Conservation (phyloP, 768 basidiomycete genomes). For the Hypholoma fasciculare region DNA sequence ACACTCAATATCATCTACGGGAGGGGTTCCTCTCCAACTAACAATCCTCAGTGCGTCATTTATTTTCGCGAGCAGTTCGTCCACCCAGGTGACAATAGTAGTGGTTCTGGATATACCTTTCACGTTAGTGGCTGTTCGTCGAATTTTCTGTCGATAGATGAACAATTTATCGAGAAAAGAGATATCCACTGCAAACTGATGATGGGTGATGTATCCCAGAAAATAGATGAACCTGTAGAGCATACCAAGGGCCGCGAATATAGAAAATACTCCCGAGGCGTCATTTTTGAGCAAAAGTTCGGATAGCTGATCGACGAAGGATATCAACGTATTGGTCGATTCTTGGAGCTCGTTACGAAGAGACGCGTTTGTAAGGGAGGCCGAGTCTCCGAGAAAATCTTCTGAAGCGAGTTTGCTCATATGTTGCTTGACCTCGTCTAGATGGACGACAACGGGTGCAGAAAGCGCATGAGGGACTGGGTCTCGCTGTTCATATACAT, state of each 20-base stretch:
- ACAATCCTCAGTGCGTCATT: slow-evolving; percentile 32
- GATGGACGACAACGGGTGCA: neutral
- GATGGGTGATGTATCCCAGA: neutral
- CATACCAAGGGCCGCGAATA: slow-evolving; percentile 8
- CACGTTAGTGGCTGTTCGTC: slow-evolving; percentile 32
- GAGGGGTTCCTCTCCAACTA: slow-evolving; percentile 10
- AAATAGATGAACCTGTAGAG: neutral
- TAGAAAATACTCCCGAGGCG: neutral
- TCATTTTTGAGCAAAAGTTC: neutral
- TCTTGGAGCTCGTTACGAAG: slow-evolving; percentile 5
- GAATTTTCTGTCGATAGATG: slow-evolving; percentile 50
- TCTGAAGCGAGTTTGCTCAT: slow-evolving; percentile 3
- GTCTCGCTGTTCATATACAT: neutral
- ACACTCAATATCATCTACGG: neutral
- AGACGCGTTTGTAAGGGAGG: neutral
- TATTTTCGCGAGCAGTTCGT: slow-evolving; percentile 56
- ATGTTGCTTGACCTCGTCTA: slow-evolving; percentile 6
- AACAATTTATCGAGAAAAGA: slow-evolving; percentile 40
- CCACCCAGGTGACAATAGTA: slow-evolving; percentile 63
- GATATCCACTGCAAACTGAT: slow-evolving; percentile 10
- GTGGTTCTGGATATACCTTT: slow-evolving; percentile 15
- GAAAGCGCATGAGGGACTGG: neutral
- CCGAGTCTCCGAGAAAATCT: neutral
- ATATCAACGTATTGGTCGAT: slow-evolving; percentile 8
- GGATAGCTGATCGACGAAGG: slow-evolving; percentile 8